Base-by-base conservation (phyloP, 257 asterid species). In the Galeopsis tetrahit region DNA sequence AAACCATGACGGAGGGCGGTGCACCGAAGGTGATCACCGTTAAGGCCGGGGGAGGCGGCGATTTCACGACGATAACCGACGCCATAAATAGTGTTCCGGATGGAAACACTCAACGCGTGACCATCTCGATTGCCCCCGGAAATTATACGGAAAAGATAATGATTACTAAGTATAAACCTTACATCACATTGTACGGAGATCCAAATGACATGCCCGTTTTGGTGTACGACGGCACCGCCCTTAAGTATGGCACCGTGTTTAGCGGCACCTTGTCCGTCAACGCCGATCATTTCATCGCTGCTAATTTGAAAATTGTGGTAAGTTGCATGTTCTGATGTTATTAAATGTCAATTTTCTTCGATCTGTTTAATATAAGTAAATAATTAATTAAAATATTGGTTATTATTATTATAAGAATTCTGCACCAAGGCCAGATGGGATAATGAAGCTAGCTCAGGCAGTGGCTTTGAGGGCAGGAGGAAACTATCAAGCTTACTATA, bases 251-350 rank as follows among this genome's bases (percentile, higher is more conserved):
- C 28, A 89, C 96, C 0, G 81, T 87, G 5, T 80, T 89, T 0
- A 85, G 96, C 68, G 97, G 85, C 11, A 90, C 97, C 6, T 35
- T 92, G 69, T 70, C 69, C 1, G 83, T 79, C 10, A 86, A 83
- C 7, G 43, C 89, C 2, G 94, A 90, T 36, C 83, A 87, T 43
- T 95, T 95, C 64, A 77, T 10, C 6, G 94, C 85, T 1, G 84
- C 72, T 11, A 92, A 95, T 72, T 10, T 95, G 72, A 80, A 73
- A 10, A n/a, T 95, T 8, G 85, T 57, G 96, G 99, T 95, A 15
- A 3, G 88, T 21, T 21, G 1, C n/a, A n/a, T n/a, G n/a, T n/a
- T n/a, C 28, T 21, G 28, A 21, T 21, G 28, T 21, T 1, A 21
- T 21, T 21, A 21, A 21, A 21, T 21, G 28, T 21, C 28, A 21